phyloP scores from a whole-genome alignment of 805 yeast genomes.

The Jamesozyma spencerorum region DNA sequence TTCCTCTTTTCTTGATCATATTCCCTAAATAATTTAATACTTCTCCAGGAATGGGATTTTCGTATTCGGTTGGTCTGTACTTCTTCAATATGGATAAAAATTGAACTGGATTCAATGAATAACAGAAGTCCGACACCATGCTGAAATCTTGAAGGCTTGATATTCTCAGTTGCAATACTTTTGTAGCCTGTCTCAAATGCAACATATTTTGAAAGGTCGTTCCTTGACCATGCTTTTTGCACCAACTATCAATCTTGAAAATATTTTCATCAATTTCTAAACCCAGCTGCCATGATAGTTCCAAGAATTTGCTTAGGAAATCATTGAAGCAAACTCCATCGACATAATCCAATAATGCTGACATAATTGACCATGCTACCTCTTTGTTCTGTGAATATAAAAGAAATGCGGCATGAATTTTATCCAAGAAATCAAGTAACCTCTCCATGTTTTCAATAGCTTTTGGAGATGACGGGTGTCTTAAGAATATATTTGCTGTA shows the following conservation, averaged over 20 bases:
- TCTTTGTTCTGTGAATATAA: too few species aligned
- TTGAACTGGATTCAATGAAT: conserved; percentile 7
- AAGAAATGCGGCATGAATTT: conserved; percentile 73
- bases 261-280: conserved; percentile 4
- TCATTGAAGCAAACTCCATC: conserved; percentile 10
- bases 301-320: conserved; percentile 7
- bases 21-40: conserved; percentile 8
- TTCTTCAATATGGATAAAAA: conserved; percentile 10
- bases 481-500: conserved; percentile 2
- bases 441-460: background rate
- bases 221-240: background rate
- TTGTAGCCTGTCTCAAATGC: conserved; percentile 7
- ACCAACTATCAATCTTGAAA: conserved; percentile 6
- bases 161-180: conserved; percentile 12
- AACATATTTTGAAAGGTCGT: background rate
- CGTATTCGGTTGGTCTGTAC: conserved; percentile 8
- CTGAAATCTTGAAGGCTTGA: conserved; percentile 7
- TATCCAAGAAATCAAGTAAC: conserved; percentile 71
- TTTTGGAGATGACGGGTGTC: background rate
- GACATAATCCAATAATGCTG: conserved; percentile 3
- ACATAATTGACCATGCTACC: background rate
- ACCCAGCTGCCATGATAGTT: conserved; percentile 11
- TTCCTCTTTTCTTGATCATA: conserved; percentile 5
- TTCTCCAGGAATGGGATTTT: conserved; percentile 8
- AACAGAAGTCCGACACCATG: conserved; percentile 10